Base-by-base conservation (phyloP, 495 filamentous ascomycete species). In the Penicillium lagena region DNA sequence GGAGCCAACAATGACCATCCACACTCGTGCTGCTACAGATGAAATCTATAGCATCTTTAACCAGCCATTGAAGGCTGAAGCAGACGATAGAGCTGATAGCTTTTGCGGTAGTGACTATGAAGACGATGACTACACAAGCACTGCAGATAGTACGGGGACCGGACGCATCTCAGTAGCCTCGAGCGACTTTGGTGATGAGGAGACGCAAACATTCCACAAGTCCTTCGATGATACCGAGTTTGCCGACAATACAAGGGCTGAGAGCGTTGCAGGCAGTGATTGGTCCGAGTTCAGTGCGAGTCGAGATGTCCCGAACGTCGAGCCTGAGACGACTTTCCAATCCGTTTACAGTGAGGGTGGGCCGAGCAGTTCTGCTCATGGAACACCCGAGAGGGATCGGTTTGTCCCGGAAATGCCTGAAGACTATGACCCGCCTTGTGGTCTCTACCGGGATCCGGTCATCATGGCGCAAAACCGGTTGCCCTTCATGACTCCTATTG, bases 41-140 rank as follows among this genome's bases (percentile, higher is more conserved):
- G 94, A 97, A 50, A 96, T 98, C 39, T 95, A 97, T 62, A 88
- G 86, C 47, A 83, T 98, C 34, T 97, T 98, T 67, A 97, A 93
- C 55, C 88, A 94, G 37, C 91, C 94, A 7, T 62, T 95, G 37
- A 80, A 87, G 52, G 70, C 71, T 31, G 62, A 76, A 52, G 63
- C 63, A 10, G 66, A 72, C 12, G 54, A 59, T 46, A 59, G 50
- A 12, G 60, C 58, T 0, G 75, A 77, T 40, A 76, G 63, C 39
- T 49, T 64, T 27, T 65, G 58, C 42, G 67, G 62, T 33, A 84
- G 79, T 51, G 79, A 79, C 13, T 78, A 78, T 37, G 83, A 86
- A 7, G 76, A 81, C 11, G 83, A 84, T 37, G 83, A 91, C 56
- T 93, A 87, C 56, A 88, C 85, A 0, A 90, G 85, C 49, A 87